These are phyloP conservation scores for Acacia confusa DNA, from an alignment of 306 rosid genomes.

Conservation along the genomic window DNA sequence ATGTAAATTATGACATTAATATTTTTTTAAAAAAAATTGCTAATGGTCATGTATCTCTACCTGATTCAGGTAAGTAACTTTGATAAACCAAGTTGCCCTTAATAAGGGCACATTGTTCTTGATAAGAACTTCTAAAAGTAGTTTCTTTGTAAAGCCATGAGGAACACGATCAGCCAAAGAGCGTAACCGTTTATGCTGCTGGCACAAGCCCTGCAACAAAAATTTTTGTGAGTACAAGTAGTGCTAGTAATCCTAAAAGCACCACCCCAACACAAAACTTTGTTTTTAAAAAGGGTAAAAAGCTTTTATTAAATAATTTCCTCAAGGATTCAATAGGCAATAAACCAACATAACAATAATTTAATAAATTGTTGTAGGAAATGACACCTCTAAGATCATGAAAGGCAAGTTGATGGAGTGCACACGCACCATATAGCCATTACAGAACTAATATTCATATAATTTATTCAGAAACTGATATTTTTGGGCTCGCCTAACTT, in stretches of 20 bases:
- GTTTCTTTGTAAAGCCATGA: constrained; percentile 71
- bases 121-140: constrained; percentile 79
- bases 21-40: not conserved
- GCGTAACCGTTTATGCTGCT: constrained; percentile 81
- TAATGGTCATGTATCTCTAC: constrained; percentile 40
- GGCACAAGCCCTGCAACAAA: constrained; percentile 81
- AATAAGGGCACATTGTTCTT: constrained; percentile 93
- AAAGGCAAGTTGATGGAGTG: not conserved
- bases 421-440: not conserved
- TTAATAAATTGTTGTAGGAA: constrained; percentile 17
- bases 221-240: constrained; percentile 8
- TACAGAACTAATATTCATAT: constrained; percentile 12
- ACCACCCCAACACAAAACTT: constrained; percentile 17
- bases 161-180: constrained; percentile 88
- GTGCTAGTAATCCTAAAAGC: not conserved
- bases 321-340: constrained; percentile 13
- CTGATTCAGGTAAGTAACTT: constrained; percentile 91
- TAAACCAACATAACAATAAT: constrained; percentile 13
- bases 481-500: not conserved
- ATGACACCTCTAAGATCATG: not conserved
- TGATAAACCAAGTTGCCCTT: constrained; percentile 95
- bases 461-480: constrained; percentile 17
- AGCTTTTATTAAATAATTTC: not conserved
- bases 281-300: not conserved
- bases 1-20: not conserved